These are phyloP conservation scores for Trichoderma sp. DNA, from an alignment of 2,329 filamentous ascomycete genomes.

Conservation along the genomic window DNA sequence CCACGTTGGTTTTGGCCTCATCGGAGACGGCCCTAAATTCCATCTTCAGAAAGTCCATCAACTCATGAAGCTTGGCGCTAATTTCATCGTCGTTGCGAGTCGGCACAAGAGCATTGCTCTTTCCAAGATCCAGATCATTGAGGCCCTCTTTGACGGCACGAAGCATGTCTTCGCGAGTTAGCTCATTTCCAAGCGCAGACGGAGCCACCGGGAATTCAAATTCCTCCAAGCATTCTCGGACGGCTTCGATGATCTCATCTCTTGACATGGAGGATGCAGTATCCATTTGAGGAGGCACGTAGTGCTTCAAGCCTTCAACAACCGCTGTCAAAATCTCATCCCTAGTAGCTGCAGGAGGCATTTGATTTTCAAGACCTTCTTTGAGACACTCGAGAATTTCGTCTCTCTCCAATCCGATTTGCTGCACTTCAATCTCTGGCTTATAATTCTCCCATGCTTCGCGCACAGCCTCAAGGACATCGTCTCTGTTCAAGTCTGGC, in stretches of 20 bases:
- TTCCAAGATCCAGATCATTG: conserved; percentile 52
- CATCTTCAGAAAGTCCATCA: conserved; percentile 62
- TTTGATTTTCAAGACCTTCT: conserved; percentile 74
- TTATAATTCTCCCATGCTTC: conserved; percentile 95
- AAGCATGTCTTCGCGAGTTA: conserved; percentile 65
- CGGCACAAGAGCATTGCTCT: conserved; percentile 47
- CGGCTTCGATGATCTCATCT: conserved; percentile 81
- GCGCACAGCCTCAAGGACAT: conserved; percentile 82
- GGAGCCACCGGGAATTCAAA: conserved; percentile 73
- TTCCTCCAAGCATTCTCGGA: conserved; percentile 84
- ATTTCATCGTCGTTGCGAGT: conserved; percentile 55
- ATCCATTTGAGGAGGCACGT: conserved; percentile 73
- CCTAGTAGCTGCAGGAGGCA: conserved; percentile 66
- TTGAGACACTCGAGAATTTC: conserved; percentile 86
- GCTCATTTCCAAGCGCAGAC: conserved; percentile 55
- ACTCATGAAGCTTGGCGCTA: conserved; percentile 63
- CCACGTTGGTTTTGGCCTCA: conserved; percentile 75
- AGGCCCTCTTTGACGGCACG: conserved; percentile 66
- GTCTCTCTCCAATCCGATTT: conserved; percentile 86
- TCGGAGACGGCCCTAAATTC: conserved; percentile 65
- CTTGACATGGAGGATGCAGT: conserved; percentile 71
- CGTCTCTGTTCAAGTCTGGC: conserved; percentile 68
- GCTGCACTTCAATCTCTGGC: conserved; percentile 87
- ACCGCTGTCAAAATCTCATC: conserved; percentile 87
- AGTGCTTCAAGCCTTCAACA: conserved; percentile 82